These are phyloP conservation scores for Myochromella boudieri DNA, from an alignment of 768 basidiomycete species.

Conservation along the genomic window DNA sequence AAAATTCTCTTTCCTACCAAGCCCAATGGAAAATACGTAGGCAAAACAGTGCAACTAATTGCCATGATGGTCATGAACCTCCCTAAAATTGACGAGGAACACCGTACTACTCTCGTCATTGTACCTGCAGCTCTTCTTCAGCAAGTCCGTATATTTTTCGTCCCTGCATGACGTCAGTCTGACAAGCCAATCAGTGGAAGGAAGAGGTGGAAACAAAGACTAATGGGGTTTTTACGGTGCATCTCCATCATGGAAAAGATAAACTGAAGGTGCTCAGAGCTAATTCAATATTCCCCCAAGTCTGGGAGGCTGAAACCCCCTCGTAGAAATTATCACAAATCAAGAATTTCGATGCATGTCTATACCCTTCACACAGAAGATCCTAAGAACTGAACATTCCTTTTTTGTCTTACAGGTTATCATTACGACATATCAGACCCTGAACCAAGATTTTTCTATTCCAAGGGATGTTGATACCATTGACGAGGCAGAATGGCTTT, in stretches of 20 bases:
- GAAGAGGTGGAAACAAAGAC: conserved; percentile 72
- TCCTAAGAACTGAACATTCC: neutral
- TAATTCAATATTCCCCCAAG: too few relatives aligned
- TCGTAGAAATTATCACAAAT: conserved; percentile 44
- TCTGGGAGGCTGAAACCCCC: too few relatives aligned
- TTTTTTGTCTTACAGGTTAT: conserved; percentile 45
- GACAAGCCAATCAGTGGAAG: conserved; percentile 51
- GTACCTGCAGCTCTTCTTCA: conserved; percentile 75
- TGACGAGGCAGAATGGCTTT: conserved; percentile 49
- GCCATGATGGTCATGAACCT: conserved; percentile 73
- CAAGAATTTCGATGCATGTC: conserved; percentile 50
- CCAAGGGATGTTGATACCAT: conserved; percentile 45
- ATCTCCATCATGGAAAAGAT: conserved; percentile 72
- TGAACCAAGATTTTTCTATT: conserved; percentile 57
- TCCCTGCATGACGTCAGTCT: neutral
- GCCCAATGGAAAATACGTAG: conserved; percentile 23
- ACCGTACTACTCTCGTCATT: conserved; percentile 66
- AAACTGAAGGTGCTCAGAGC: conserved; percentile 61
- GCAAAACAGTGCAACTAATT: conserved; percentile 80
- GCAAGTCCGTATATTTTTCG: conserved; percentile 43
- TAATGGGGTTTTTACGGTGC: conserved; percentile 57
- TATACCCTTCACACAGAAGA: too few relatives aligned
- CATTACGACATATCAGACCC: conserved; percentile 76
- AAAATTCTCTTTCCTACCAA: too few relatives aligned
- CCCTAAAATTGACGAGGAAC: conserved; percentile 43